A percentile compares a stretch with the other conserved stretches of the same genome.
phyloP scores from a whole-genome alignment of 148 eudicot genomes.

The Salicornia ramosissima region DNA sequence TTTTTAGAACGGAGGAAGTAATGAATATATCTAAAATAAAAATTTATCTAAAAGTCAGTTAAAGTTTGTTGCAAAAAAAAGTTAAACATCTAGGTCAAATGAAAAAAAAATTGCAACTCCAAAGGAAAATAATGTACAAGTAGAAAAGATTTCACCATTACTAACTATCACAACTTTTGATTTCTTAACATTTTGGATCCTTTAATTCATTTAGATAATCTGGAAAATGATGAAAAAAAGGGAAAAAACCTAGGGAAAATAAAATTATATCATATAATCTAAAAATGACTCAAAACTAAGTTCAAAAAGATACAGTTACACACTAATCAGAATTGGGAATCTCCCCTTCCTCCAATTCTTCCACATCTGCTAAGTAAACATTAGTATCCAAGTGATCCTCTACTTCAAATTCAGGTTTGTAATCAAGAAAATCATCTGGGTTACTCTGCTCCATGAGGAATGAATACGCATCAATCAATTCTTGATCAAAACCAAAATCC shows the following conservation, averaged over 20 bases:
- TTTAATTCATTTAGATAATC: no score
- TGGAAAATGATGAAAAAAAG: no score
- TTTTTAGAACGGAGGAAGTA: no score
- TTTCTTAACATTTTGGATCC: no score
- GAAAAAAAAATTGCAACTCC: no score
- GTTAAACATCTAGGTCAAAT: no score
- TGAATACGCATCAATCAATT: slow-evolving; percentile 52
- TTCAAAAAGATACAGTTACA: not conserved
- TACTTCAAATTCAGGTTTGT: slow-evolving; percentile 33
- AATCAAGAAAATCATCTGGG: slow-evolving; percentile 60
- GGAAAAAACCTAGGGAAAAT: not conserved
- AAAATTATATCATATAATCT: not conserved
- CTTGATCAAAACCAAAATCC: slow-evolving; percentile 64
- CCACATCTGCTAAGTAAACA: slow-evolving; percentile 24
- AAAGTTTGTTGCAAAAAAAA: no score
- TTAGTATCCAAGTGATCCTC: slow-evolving; percentile 13
- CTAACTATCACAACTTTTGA: not conserved
- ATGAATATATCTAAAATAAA: no score
- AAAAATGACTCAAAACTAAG: not conserved
- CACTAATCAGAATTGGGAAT: slow-evolving; percentile 37
- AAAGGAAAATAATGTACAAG: no score
- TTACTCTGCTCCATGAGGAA: slow-evolving; percentile 48
- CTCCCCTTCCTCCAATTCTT: slow-evolving; percentile 95
- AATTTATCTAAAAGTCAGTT: no score
- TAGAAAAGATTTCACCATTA: no score